Conservation (phyloP, 495 filamentous ascomycete species). For the Annulohypoxylon maeteangense region DNA sequence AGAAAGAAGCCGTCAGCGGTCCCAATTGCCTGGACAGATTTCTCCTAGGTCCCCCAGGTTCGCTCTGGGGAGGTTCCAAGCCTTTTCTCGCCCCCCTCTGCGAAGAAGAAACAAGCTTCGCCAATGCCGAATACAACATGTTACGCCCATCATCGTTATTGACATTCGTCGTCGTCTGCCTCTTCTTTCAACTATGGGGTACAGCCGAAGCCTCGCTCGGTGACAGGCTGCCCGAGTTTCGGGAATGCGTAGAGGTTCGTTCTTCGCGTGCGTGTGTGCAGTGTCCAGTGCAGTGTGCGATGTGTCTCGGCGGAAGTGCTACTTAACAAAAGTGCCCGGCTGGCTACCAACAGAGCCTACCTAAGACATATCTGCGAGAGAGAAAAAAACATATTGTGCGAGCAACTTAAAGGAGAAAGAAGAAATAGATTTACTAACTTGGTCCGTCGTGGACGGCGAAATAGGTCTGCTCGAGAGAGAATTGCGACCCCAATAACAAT, state of each 20-base stretch:
- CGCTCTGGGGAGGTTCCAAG: slow-evolving; percentile 46
- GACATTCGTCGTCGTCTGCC: slow-evolving; percentile 19
- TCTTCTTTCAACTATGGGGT: slow-evolving; percentile 39
- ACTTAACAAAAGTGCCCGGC: not conserved
- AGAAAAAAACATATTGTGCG: not conserved
- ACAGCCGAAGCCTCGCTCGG: slow-evolving; percentile 77
- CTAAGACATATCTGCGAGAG: slow-evolving; percentile 5
- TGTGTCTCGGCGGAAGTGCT: slow-evolving; percentile 14
- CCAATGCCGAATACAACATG: slow-evolving; percentile 32
- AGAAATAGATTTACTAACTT: slow-evolving; percentile 27
- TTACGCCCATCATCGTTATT: slow-evolving; percentile 26
- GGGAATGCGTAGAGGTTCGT: slow-evolving; percentile 82
- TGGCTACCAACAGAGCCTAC: not conserved
- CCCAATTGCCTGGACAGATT: slow-evolving; percentile 22
- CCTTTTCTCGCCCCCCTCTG: not conserved
- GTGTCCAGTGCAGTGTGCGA: not conserved
- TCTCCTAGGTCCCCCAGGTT: slow-evolving; percentile 18
- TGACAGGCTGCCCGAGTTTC: slow-evolving; percentile 89
- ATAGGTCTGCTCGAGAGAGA: slow-evolving; percentile 83
- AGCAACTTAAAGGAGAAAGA: not conserved
- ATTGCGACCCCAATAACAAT: slow-evolving; percentile 69
- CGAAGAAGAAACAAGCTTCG: slow-evolving; percentile 7
- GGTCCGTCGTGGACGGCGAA: slow-evolving; percentile 8
- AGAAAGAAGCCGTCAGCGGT: slow-evolving; percentile 7
- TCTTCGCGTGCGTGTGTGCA: not conserved